phyloP scores from a whole-genome alignment of 495 filamentous ascomycete genomes.

The Amphirosellinia nigrospora region DNA sequence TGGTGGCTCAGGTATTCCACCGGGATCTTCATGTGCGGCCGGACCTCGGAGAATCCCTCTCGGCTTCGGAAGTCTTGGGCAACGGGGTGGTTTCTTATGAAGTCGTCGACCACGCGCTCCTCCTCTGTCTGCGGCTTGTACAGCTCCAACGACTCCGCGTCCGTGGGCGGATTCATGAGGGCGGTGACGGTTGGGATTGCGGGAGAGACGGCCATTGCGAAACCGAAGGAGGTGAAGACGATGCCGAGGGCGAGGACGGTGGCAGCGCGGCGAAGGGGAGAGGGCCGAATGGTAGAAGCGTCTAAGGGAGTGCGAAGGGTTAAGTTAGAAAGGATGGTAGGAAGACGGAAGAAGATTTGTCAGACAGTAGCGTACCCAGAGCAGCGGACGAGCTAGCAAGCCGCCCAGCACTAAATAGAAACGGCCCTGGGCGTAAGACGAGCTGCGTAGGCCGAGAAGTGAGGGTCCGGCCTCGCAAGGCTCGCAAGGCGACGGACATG shows the following conservation, averaged over 20 bases:
- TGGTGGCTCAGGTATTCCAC: slow-evolving; percentile 67
- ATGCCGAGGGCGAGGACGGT: slow-evolving; percentile 44
- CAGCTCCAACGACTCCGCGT: slow-evolving; percentile 73
- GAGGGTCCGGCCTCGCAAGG: slow-evolving; percentile 27
- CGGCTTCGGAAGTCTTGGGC: slow-evolving; percentile 67
- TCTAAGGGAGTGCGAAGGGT: slow-evolving; percentile 5
- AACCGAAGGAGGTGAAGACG: slow-evolving; percentile 56
- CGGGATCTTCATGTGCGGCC: slow-evolving; percentile 89
- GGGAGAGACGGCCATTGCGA: slow-evolving; percentile 60
- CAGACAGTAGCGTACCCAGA: slow-evolving; percentile 28
- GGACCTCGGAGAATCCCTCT: slow-evolving; percentile 72
- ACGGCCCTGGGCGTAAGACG: slow-evolving; percentile 19
- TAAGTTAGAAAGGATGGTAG: not conserved
- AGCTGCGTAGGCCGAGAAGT: slow-evolving; percentile 19
- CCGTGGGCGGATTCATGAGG: slow-evolving; percentile 63
- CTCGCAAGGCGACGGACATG: slow-evolving; percentile 23
- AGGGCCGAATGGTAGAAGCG: slow-evolving; percentile 20
- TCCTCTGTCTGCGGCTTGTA: slow-evolving; percentile 68
- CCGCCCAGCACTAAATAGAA: slow-evolving; percentile 20
- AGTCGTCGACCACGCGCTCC: slow-evolving; percentile 68
- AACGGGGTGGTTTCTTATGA: slow-evolving; percentile 78
- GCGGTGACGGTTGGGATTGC: slow-evolving; percentile 49
- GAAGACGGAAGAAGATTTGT: not conserved
- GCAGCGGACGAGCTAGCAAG: slow-evolving; percentile 34
- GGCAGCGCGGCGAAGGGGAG: slow-evolving; percentile 33